Evolutionary conservation across 176 grass and related monocot genomes (phyloP).

Genomic region (Juncus effusus): DNA sequence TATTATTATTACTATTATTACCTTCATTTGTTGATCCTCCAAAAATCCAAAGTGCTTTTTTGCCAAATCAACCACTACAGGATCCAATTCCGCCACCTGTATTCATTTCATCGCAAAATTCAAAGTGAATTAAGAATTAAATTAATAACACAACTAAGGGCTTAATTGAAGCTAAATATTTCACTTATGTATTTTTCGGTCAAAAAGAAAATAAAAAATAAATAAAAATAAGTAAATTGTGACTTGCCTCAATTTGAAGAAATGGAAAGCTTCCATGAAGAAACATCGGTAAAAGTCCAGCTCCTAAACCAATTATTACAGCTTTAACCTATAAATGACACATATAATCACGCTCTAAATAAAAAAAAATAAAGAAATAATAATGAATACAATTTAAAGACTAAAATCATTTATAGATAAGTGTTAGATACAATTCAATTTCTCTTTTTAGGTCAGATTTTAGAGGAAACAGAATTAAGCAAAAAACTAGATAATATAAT

Average conservation of each 20-base stretch:
- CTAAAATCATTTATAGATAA: no score
- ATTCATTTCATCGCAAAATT: slow-evolving; percentile 15
- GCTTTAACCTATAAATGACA: slow-evolving; percentile 44
- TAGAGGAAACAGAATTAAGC: no score
- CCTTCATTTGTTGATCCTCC: slow-evolving; percentile 71
- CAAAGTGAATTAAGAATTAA: slow-evolving; percentile 8
- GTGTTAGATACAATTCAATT: no score
- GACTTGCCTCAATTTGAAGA: slow-evolving; percentile 74
- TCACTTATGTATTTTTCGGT: background rate
- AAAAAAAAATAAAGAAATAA: no score
- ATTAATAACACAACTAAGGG: background rate
- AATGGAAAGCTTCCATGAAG: slow-evolving; percentile 76
- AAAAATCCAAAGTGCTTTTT: slow-evolving; percentile 70
- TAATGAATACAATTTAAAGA: no score
- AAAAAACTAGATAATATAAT: background rate
- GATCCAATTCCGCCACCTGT: slow-evolving; percentile 90
- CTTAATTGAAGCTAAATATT: slow-evolving; percentile 2
- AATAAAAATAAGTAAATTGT: slow-evolving; percentile 1
- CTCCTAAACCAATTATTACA: slow-evolving; percentile 78
- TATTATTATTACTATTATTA: slow-evolving; percentile 28
- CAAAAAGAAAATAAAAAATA: background rate
- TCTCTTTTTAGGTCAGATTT: no score
- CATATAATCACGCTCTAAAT: no score
- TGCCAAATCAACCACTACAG: slow-evolving; percentile 64
- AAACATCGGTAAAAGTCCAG: slow-evolving; percentile 96